Base-by-base conservation (phyloP, 2,329 filamentous ascomycete species). In the Albifimbria verrucaria region DNA sequence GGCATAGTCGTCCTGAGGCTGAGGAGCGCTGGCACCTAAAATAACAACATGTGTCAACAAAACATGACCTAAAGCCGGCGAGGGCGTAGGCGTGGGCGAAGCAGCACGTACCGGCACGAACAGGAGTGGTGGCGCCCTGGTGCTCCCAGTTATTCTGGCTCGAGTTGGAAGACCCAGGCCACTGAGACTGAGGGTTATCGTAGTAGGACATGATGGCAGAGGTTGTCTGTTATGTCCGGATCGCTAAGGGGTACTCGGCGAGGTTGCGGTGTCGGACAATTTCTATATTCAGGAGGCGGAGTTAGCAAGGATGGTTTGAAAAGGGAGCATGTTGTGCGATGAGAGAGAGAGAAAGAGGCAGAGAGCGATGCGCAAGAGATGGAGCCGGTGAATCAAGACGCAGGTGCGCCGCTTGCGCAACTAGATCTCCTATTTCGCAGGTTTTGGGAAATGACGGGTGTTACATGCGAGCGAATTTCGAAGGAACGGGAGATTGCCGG, bases 1-100 rank as follows among this genome's bases (percentile, higher is more conserved):
- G 55, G 92, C 91, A 66, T 83, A 80, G 56, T 95, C 90, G 60
- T 93, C 89, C 63, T 85, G 83, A 51, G 86, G 82, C 59, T 85
- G 84, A 49, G 88, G 86, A 53, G 88, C 92, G 72, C 82, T 91
- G 57, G 89, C 84, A 73, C 88, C 89, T 90, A 71, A 58, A 64
- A 36, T 28, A 39, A n/a, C 44, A 23, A 39, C 45, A 48, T 46
- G 25, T 32, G 51, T 59, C 48, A 61, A 25, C 23, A 26, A 48
- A 24, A 15, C 25, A 5, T 36, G n/a, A n/a, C n/a, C n/a, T n/a
- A n/a, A n/a, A n/a, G n/a, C n/a, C n/a, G 56, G 51, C 28, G 45
- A 48, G 18, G 21, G n/a, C 39, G 56, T 21, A 55, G 43, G 24
- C 42, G 43, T 42, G 44, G 26, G 25, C 49, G 48, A 21, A 41